Evolutionary conservation across 495 filamentous ascomycete species (phyloP), one percentile per base, ranked within the genome.

Genomic region (Polyplosphaeria fusca): DNA sequence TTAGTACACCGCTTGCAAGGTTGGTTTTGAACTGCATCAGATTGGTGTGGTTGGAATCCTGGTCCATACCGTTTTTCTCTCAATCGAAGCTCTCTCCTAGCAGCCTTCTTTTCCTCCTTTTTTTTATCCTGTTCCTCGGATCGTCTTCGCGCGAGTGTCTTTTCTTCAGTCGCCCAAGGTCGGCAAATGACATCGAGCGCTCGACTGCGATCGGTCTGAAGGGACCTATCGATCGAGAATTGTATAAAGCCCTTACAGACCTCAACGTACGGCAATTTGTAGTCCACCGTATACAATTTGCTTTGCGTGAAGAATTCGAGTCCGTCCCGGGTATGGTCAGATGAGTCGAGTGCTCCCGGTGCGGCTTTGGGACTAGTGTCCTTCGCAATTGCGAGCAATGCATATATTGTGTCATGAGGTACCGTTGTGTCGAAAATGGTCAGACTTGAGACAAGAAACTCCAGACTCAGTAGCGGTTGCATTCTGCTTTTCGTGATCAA

Each of bases 251-350:
- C 55, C 30, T 60, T 60, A 46, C 67, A 71, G 28, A 71, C 67
- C 26, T 75, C 70, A 0, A 60, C 55, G 47, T 67, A 67, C 2
- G 66, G 63, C 13, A 50, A 47, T 13, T 57, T 43, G 46, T 75
- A 75, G 19, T 73, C 69, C 0, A 75, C 65, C n/a, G 25, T 41
- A 28, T 61, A 61, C n/a, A 5, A 18, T 45, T 55, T 66, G 42
- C 25, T 18, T 46, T 58, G 47, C 13, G 60, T 59, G 28, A 60
- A 61, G 14, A 40, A 20, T 30, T 55, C 57, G 5, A 55, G 28
- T 7, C 44, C 32, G 19, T 22, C 30, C 16, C 37, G 51, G 26
- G 32, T 22, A 5, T 25, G 24, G n/a, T 40, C 23, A 18, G 18
- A 26, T 14, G 28, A 37, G 5, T 51, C 5, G 11, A 3, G 2